Evolutionary conservation across 1,139 yeast species (phyloP), one percentile per base, ranked within the genome.

Genomic region (Candida tropicalis): DNA sequence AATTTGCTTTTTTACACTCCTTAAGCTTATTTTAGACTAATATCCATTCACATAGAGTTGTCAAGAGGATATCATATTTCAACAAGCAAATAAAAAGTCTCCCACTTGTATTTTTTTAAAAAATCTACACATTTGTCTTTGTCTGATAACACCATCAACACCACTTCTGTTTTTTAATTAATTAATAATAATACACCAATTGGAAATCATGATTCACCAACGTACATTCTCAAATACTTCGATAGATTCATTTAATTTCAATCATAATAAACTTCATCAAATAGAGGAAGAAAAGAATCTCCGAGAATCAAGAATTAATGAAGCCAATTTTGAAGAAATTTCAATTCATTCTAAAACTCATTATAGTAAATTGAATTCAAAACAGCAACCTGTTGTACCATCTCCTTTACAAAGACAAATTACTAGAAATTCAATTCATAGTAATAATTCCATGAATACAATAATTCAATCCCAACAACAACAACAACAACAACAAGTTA

Each of bases 381-480:
- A 40, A 20, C 42, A 26, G 23, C 41, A 29, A 37, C 37, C 28
- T 31, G 12, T 23, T 12, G 47, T 42, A 3, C 57, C 62, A 2
- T 52, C 60, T 5, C 60, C 59, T 2, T 45, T 55, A 32, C 52
- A 57, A 37, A 47, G 50, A 37, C 60, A 55, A 38, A 41, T 54
- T 20, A 53, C 56, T 12, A 42, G 63, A 24, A 52, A 55, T 6
- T 54, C 61, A n/a, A 44, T 52, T 20, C 53, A 52, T 13, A 54
- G 58, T 33, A 48, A 38, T 35, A 40, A 44, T 17, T 54, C 57
- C 5, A 35, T 35, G 1, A 38, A 36, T 29, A 28, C 33, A 15
- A 17, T 12, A 24, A 17, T 29, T 8, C 32, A 23, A 3, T 26
- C 35, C 16, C 2, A 12, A 38, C 22, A 46, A 39, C 39, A 27